phyloP scores from a whole-genome alignment of 2,329 filamentous ascomycete genomes.

The Fusarium pseudocircinatum region DNA sequence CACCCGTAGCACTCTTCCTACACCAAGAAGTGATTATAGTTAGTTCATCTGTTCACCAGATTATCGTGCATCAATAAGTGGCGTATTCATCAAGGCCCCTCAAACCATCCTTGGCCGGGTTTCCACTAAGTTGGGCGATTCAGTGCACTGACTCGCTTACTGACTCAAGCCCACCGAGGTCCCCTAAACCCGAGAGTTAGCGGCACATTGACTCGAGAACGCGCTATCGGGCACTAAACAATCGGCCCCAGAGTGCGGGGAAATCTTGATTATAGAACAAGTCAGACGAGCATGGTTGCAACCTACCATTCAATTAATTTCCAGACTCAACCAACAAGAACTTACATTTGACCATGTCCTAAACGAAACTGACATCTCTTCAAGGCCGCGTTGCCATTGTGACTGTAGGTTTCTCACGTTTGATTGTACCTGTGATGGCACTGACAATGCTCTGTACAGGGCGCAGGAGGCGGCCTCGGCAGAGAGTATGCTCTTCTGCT shows the following conservation, averaged over 20 bases:
- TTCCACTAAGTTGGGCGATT: neutral
- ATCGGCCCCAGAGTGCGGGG: neutral
- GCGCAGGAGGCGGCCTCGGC: neutral
- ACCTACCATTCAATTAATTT: neutral
- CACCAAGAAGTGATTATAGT: neutral
- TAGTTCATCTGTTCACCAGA: neutral
- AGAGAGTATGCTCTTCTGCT: neutral
- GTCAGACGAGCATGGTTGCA: rapidly evolving
- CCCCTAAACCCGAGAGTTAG: neutral
- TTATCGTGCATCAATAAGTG: neutral
- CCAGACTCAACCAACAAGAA: neutral
- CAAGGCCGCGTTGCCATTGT: neutral
- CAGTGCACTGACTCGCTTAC: neutral
- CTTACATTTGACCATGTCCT: neutral
- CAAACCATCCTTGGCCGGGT: neutral
- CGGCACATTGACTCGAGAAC: neutral
- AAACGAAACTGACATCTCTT: neutral
- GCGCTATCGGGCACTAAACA: neutral
- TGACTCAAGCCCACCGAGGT: neutral
- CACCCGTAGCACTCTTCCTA: rapidly evolving
- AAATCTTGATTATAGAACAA: neutral
- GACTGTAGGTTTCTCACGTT: rapidly evolving
- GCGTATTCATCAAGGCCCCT: neutral
- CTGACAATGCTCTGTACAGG: neutral
- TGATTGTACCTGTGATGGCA: rapidly evolving